Base-by-base conservation (phyloP, 176 grass and related monocot species). In the Olyra latifolia region DNA sequence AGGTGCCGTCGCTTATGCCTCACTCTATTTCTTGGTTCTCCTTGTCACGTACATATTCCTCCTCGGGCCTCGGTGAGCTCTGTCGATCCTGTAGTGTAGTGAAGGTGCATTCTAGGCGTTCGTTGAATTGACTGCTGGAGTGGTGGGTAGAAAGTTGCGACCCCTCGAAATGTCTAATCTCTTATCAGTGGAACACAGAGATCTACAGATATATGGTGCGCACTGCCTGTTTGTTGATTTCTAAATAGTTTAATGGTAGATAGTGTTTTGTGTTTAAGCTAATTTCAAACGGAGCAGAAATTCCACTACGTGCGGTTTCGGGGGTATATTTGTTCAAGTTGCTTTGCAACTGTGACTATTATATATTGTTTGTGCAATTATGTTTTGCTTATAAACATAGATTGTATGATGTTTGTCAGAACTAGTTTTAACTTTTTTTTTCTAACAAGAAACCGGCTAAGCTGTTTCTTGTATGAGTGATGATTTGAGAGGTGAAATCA, bases 1-100 rank as follows among this genome's bases (percentile, higher is more conserved):
- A 95, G 89, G 93, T 95, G 0, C 63, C 8, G 17, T 67, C 71
- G 27, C 74, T 69, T 63, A 64, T 32, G 28, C 41, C 45, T 13
- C 67, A n/a, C 7, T 74, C 7, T 84, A 29, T 76, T 76, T 48
- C 25, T 0, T 54, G 20, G 8, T 19, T 88, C 30, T 8, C 0
- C 11, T 24, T 80, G 10, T 68, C 80, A 10, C 19, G 20, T 68
- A 8, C 50, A 13, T 69, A 24, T 3, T 4, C 19, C 48, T 60
- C 40, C 76, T 48, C 27, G 27, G 4, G 16, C 64, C 52, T 62
- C 53, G 29, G 81, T 66, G 63, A 75, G 63, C 32, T 43, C 14
- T 14, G 72, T n/a, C n/a, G 6, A 20, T 52, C 23, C 4, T 22
- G 59, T n/a, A 54, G 17, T 24, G 1, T 63, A 29, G 48, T 43